These are phyloP conservation scores for Wickerhamomyces queroliae DNA, from an alignment of 805 yeast genomes.

Conservation along the genomic window DNA sequence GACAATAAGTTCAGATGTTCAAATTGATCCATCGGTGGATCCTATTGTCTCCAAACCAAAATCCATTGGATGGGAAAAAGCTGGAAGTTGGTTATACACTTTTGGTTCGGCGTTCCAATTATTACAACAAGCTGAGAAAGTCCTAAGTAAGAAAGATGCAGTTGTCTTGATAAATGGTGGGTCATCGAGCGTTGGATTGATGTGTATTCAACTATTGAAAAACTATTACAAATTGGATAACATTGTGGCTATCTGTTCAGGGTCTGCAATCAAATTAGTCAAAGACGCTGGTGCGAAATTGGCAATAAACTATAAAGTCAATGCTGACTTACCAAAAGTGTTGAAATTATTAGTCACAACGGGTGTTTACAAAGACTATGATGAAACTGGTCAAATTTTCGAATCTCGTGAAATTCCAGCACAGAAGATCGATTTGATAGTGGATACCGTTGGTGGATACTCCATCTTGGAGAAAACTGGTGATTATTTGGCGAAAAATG, in stretches of 20 bases:
- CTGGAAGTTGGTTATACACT: conserved; percentile 60
- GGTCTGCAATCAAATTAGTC: conserved; percentile 40
- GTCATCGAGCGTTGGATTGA: conserved; percentile 67
- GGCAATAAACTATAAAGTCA: conserved; percentile 41
- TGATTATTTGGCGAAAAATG: conserved; percentile 38
- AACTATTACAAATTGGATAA: conserved; percentile 38
- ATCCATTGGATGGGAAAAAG: conserved; percentile 41
- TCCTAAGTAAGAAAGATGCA: conserved; percentile 33
- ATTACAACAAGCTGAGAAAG: conserved; percentile 26
- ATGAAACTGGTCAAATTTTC: conserved; percentile 19
- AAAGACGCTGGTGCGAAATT: conserved; percentile 45
- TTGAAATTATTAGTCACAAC: conserved; percentile 17
- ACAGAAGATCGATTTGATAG: conserved; percentile 50
- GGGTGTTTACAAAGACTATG: conserved; percentile 28
- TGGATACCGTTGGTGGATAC: conserved; percentile 69
- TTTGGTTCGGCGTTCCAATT: conserved; percentile 56
- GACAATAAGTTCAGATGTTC: conserved; percentile 48
- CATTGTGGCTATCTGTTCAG: conserved; percentile 55
- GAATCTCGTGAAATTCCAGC: conserved; percentile 15
- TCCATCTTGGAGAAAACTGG: conserved; percentile 37
- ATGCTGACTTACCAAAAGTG: conserved; percentile 17
- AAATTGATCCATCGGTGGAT: conserved; percentile 49
- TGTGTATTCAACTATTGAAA: conserved; percentile 54
- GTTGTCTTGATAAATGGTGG: conserved; percentile 70
- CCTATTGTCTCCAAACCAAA: conserved; percentile 41